Percentiles rank a stretch among this genome's conserved stretches.
phyloP scores from a whole-genome alignment of 1,284 basidiomycete species.

The Heterobasidion occidentale region DNA sequence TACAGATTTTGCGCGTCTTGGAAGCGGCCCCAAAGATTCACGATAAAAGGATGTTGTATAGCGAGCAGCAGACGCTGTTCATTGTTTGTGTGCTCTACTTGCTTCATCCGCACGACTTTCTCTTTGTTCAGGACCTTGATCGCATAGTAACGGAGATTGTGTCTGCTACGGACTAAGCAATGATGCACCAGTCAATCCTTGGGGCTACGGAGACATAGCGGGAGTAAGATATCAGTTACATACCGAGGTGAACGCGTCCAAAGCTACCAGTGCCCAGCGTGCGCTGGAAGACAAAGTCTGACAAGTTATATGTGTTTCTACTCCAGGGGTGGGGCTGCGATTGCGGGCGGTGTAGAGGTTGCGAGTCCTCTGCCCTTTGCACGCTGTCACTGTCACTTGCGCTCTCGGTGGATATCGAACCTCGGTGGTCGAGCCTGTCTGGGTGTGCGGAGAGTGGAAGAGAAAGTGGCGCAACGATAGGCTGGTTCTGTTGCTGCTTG shows the following conservation, averaged over 20 bases:
- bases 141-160: slow-evolving; percentile 90
- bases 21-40: slow-evolving; percentile 98
- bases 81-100: slow-evolving; percentile 96
- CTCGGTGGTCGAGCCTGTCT: slow-evolving; percentile 33
- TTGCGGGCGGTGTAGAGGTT: slow-evolving; percentile 18
- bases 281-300: slow-evolving; percentile 69
- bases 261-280: slow-evolving; percentile 93
- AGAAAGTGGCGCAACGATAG: slow-evolving; percentile 11
- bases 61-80: slow-evolving; percentile 87
- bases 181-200: not conserved
- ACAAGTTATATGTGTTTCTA: slow-evolving; percentile 63
- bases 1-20: slow-evolving; percentile 92
- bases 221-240: slow-evolving; percentile 10
- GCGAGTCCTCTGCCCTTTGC: slow-evolving; percentile 31
- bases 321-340: slow-evolving; percentile 21
- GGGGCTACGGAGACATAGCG: not conserved
- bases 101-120: slow-evolving; percentile 92
- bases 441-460: slow-evolving; percentile 12
- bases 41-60: slow-evolving; percentile 93
- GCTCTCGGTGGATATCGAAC: slow-evolving; percentile 55
- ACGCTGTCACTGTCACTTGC: slow-evolving; percentile 50
- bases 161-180: slow-evolving; percentile 74
- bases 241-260: slow-evolving; percentile 89
- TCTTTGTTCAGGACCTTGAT: slow-evolving; percentile 94
- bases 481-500: slow-evolving; percentile 13